These are phyloP conservation scores for Colletotrichum cordylinicola DNA, from an alignment of 2,329 filamentous ascomycete species.

Conservation along the genomic window DNA sequence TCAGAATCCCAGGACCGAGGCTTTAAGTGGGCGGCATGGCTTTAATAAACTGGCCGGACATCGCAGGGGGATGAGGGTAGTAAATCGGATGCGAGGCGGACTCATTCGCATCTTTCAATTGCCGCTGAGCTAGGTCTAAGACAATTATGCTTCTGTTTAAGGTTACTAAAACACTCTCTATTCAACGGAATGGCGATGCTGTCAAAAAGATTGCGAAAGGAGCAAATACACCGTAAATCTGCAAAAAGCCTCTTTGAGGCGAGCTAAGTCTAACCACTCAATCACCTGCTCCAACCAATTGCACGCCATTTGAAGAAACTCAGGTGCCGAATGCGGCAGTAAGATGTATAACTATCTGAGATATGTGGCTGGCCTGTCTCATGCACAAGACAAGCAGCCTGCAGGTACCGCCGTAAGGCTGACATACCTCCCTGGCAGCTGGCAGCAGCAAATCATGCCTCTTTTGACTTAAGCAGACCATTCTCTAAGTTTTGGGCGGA, in stretches of 20 bases:
- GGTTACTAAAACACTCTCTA: no score
- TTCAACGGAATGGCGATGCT: background rate
- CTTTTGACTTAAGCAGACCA: accelerated
- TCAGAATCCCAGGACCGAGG: no score
- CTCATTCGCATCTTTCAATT: no score
- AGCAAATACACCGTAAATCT: background rate
- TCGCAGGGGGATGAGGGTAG: no score
- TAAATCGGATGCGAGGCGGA: no score
- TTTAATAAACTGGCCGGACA: no score
- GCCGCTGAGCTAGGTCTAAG: no score
- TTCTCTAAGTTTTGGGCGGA: background rate
- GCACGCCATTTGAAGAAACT: accelerated
- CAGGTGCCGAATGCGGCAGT: background rate
- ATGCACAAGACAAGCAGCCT: background rate
- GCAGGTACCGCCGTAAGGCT: background rate
- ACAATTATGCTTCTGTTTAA: no score
- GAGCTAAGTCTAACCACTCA: background rate
- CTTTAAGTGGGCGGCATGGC: no score
- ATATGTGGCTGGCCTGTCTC: background rate
- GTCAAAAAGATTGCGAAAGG: accelerated
- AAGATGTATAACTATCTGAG: background rate
- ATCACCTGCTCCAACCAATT: background rate
- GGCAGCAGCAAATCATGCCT: background rate
- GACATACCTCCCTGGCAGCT: accelerated
- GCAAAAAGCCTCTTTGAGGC: background rate